Base-by-base conservation (phyloP, 2,329 filamentous ascomycete genomes). In the Colletotrichum lupini region DNA sequence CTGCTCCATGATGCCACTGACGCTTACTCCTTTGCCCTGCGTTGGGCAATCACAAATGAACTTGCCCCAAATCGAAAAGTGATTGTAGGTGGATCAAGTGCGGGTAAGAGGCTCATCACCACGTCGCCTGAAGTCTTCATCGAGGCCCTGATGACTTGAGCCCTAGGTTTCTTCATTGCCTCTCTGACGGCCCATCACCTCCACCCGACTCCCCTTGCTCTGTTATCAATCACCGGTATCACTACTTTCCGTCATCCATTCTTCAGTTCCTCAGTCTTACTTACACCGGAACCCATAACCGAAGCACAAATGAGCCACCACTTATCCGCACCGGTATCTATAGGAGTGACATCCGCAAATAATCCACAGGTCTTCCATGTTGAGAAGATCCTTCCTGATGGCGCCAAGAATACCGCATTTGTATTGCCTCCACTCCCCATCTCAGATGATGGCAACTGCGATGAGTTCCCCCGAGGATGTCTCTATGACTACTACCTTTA, bases 141-240 rank as follows among this genome's bases (percentile, higher is more conserved):
- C 5, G 11, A 53, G 14, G 53, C 30, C 19, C 67, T 64, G 30
- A 60, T 64, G 28, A 61, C 16, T 49, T 5, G 3, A 14, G 19
- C 35, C 24, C 5, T 35, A 81, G 81, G 81, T 30, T 81, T 82
- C 74, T 82, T 83, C 72, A 68, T 79, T 58, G 78, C 80, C 14
- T 66, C 74, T 3, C 69, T 80, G 56, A 68, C 80, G 19, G 79
- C 79, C 19, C 80, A 81, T 59, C 77, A 81, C 56, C 73, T 77
- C 67, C 61, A 71, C 1, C 80, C 80, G 1, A 74, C 78, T 5
- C 82, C 81, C 1, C 14, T 80, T 1, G 81, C 82, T 1, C 76
- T 83, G 28, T 75, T 83, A 35, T 81, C 79, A 71, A 80, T 82
- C 73, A 78, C 77, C 1, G 82, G 81, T 35, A 82, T 83, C 74